Conservation (phyloP, 495 filamentous ascomycete genomes). For the Penicillium parvum region DNA sequence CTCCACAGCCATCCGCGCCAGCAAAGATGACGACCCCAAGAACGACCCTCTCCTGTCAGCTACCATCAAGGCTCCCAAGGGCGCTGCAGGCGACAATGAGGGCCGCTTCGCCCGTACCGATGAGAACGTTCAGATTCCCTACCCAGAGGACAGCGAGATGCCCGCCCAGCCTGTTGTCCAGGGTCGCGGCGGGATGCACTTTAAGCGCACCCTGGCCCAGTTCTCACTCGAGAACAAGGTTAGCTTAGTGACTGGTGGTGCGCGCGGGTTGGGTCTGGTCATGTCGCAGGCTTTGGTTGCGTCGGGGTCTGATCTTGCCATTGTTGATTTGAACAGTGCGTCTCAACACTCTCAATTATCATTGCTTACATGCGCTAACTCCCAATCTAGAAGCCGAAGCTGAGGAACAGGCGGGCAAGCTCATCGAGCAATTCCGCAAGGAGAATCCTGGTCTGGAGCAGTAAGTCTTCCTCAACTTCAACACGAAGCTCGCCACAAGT, state of each 20-base stretch:
- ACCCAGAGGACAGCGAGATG: slow-evolving; percentile 65
- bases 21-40: slow-evolving; percentile 23
- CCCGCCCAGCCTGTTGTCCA: slow-evolving; percentile 63
- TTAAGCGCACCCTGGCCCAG: slow-evolving; percentile 64
- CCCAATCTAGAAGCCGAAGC: slow-evolving; percentile 69
- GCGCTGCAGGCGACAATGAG: slow-evolving; percentile 32
- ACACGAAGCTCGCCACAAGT: neutral
- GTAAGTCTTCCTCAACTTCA: slow-evolving; percentile 41
- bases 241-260: slow-evolving; percentile 79
- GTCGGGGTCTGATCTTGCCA: slow-evolving; percentile 82
- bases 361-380: slow-evolving; percentile 9
- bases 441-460: slow-evolving; percentile 73
- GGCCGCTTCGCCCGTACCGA: slow-evolving; percentile 71
- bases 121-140: slow-evolving; percentile 66
- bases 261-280: slow-evolving; percentile 79
- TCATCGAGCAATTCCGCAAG: slow-evolving; percentile 66
- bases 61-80: slow-evolving; percentile 31
- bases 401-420: slow-evolving; percentile 62
- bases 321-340: slow-evolving; percentile 90
- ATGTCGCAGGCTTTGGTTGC: slow-evolving; percentile 87
- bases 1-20: slow-evolving; percentile 24
- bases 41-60: slow-evolving; percentile 28
- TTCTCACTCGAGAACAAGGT: slow-evolving; percentile 79
- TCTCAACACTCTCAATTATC: slow-evolving; percentile 9
- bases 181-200: slow-evolving; percentile 65